Evolutionary conservation across 1,284 basidiomycete species (phyloP).

Genomic region (Pascua sp.): DNA sequence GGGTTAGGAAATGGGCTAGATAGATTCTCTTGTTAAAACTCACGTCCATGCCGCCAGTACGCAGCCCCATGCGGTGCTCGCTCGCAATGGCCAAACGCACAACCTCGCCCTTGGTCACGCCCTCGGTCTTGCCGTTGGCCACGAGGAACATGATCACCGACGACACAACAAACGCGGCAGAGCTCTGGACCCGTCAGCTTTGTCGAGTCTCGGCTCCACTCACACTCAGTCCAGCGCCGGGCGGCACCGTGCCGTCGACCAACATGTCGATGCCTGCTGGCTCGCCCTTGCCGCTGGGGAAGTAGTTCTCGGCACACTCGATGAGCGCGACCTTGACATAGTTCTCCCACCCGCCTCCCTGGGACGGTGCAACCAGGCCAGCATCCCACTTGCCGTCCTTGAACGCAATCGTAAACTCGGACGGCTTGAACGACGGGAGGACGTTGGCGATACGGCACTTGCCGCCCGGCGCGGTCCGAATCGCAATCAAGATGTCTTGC

Average conservation of each 20-base stretch:
- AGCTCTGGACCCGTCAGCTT: slow-evolving; percentile 24
- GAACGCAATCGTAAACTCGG: slow-evolving; percentile 56
- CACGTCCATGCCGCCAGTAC: slow-evolving; percentile 54
- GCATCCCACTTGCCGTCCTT: slow-evolving; percentile 62
- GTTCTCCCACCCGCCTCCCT: slow-evolving; percentile 73
- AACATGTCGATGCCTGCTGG: slow-evolving; percentile 66
- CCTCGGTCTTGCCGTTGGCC: slow-evolving; percentile 63
- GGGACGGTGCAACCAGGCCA: slow-evolving; percentile 60
- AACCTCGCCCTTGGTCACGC: slow-evolving; percentile 64
- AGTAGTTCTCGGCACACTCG: slow-evolving; percentile 29
- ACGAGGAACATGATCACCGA: slow-evolving; percentile 73
- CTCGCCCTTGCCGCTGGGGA: slow-evolving; percentile 49
- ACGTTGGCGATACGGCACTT: slow-evolving; percentile 59
- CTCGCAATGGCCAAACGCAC: slow-evolving; percentile 73
- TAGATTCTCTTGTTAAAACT: slow-evolving; percentile 26
- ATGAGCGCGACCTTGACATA: slow-evolving; percentile 66
- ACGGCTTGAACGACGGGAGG: slow-evolving; percentile 55
- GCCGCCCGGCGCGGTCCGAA: slow-evolving; percentile 45
- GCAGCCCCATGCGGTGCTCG: slow-evolving; percentile 71
- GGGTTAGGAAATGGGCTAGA: not conserved
- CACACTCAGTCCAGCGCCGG: slow-evolving; percentile 76
- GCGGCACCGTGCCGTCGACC: slow-evolving; percentile 72
- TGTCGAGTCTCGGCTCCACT: slow-evolving; percentile 44
- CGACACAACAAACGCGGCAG: slow-evolving; percentile 76
- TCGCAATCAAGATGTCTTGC: slow-evolving; percentile 77